phyloP scores from a whole-genome alignment of 2,329 filamentous ascomycete genomes.

The Aureobasidium sp. region DNA sequence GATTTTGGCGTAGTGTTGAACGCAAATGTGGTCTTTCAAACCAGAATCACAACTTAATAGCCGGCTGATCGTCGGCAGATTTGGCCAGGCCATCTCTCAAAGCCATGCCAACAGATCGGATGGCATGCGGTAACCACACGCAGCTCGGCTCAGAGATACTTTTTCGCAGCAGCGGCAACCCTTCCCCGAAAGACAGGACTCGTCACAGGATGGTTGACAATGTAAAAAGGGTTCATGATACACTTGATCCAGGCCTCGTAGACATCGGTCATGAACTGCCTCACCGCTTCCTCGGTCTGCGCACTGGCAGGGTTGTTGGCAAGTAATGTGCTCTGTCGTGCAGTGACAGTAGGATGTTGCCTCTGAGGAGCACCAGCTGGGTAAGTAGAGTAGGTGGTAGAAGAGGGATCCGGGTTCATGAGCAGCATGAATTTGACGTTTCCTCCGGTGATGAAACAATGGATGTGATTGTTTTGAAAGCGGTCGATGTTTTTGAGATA shows the following conservation, averaged over 20 bases:
- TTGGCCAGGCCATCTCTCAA: no score
- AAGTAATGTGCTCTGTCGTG: slow-evolving; percentile 30
- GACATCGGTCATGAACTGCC: slow-evolving; percentile 89
- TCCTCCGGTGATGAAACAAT: slow-evolving; percentile 85
- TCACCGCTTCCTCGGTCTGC: slow-evolving; percentile 90
- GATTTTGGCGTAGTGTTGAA: no score
- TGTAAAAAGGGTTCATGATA: slow-evolving; percentile 94
- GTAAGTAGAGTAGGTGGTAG: slow-evolving; percentile 30
- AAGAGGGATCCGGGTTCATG: slow-evolving; percentile 60
- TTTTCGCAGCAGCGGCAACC: slow-evolving; percentile 82
- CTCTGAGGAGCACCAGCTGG: slow-evolving; percentile 24
- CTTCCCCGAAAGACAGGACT: slow-evolving; percentile 79
- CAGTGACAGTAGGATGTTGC: slow-evolving; percentile 22
- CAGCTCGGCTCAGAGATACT: slow-evolving; percentile 63
- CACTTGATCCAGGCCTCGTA: slow-evolving; percentile 97
- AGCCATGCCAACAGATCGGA: no score
- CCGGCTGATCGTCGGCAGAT: no score
- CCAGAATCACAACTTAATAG: no score
- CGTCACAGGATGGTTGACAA: slow-evolving; percentile 72
- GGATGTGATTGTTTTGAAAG: slow-evolving; percentile 93
- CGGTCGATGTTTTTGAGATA: slow-evolving; percentile 96
- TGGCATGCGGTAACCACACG: no score
- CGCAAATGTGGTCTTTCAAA: no score
- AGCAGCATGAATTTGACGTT: slow-evolving; percentile 93
- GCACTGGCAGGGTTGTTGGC: slow-evolving; percentile 70